phyloP scores from a whole-genome alignment of 2,329 filamentous ascomycete species.

The Monosporascus sp. region DNA sequence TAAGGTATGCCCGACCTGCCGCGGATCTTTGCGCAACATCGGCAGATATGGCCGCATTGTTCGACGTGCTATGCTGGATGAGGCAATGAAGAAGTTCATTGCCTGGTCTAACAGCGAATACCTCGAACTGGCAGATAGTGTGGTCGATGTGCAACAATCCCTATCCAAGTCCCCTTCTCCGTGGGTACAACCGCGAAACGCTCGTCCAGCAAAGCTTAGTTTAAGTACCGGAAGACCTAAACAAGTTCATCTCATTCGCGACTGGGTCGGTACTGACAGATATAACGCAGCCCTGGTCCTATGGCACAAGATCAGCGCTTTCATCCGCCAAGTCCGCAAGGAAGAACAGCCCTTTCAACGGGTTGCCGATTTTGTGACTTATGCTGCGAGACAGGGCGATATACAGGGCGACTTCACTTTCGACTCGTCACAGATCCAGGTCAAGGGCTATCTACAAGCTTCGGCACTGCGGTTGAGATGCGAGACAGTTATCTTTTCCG shows the following conservation, averaged over 20 bases:
- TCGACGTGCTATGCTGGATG: conserved; percentile 53
- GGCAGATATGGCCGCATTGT: conserved; percentile 58
- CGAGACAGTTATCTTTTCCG: conserved; percentile 40
- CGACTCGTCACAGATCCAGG: conserved; percentile 31
- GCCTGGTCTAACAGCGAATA: conserved; percentile 41
- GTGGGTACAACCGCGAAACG: neutral
- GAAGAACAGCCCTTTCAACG: conserved; percentile 46
- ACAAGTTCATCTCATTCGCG: conserved; percentile 9
- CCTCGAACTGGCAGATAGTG: conserved; percentile 30
- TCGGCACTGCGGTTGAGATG: conserved; percentile 40
- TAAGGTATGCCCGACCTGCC: conserved; percentile 54
- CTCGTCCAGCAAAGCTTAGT: neutral
- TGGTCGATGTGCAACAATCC: conserved; percentile 17
- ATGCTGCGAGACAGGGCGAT: conserved; percentile 28
- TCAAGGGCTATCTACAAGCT: conserved; percentile 35
- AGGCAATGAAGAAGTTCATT: conserved; percentile 61
- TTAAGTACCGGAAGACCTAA: conserved; percentile 7
- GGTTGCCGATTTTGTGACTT: conserved; percentile 39
- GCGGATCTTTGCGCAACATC: conserved; percentile 51
- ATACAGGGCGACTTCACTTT: conserved; percentile 24
- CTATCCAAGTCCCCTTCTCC: neutral
- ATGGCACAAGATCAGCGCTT: conserved; percentile 12
- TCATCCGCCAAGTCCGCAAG: conserved; percentile 24
- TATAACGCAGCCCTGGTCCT: conserved; percentile 19
- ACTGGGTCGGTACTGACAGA: conserved; percentile 12